These are phyloP conservation scores for Aspergillus japonicus DNA, from an alignment of 2,329 filamentous ascomycete genomes.

Conservation along the genomic window DNA sequence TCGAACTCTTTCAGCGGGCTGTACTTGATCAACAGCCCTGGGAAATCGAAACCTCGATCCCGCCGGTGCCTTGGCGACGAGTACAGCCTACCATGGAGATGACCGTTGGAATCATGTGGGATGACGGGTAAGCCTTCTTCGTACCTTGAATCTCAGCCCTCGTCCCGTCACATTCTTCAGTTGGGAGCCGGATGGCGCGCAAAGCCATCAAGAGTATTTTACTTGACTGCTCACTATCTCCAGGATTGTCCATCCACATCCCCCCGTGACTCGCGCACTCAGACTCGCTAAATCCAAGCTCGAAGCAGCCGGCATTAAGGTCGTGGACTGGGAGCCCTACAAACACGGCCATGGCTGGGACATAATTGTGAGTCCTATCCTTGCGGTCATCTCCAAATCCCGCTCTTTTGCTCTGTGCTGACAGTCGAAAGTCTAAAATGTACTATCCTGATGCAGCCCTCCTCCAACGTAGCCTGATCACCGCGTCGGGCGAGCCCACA, in stretches of 20 bases:
- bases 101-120: conserved; percentile 60
- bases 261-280: conserved; percentile 55
- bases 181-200: neutral
- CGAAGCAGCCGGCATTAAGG: conserved; percentile 47
- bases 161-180: neutral
- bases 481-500: conserved; percentile 45
- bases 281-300: conserved; percentile 25
- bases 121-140: conserved; percentile 51
- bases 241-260: conserved; percentile 58
- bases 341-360: conserved; percentile 36
- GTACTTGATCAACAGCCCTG: conserved; percentile 44
- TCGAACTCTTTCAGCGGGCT: conserved; percentile 40
- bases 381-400: neutral
- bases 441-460: conserved; percentile 51
- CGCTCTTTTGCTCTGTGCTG: conserved; percentile 12
- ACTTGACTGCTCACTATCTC: conserved; percentile 31
- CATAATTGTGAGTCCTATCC: conserved; percentile 29
- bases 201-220: neutral
- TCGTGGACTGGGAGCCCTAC: conserved; percentile 39
- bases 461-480: conserved; percentile 33
- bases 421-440: conserved; percentile 35
- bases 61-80: conserved; percentile 44
- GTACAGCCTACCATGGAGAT: conserved; percentile 25
- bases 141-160: no score
- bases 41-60: conserved; percentile 42